Percentiles rank a stretch among this genome's conserved stretches.
phyloP scores from a whole-genome alignment of 2,329 filamentous ascomycete genomes.

The Penicillium palitans region DNA sequence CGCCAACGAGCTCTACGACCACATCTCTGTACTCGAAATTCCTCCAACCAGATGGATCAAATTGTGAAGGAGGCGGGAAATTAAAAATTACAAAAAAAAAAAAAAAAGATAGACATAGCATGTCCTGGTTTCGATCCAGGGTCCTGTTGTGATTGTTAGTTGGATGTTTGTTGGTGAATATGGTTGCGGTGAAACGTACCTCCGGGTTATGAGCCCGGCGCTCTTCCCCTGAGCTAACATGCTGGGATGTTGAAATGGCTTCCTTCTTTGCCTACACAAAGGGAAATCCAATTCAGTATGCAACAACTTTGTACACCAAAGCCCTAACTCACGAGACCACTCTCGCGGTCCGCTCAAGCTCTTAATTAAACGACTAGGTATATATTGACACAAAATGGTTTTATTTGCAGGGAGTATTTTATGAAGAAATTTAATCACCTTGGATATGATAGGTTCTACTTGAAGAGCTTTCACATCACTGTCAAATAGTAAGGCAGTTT shows the following conservation, averaged over 20 bases:
- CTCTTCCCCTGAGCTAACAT: conserved; percentile 50
- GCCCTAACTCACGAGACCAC: background rate
- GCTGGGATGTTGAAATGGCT: conserved; percentile 1
- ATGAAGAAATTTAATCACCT: background rate
- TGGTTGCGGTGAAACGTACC: conserved; percentile 20
- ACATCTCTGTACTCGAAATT: too few species aligned
- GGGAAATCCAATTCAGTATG: too few species aligned
- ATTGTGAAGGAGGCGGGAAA: too few species aligned
- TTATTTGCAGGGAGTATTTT: background rate
- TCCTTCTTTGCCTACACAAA: background rate
- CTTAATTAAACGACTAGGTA: background rate
- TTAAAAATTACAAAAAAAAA: background rate
- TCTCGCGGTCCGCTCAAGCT: background rate
- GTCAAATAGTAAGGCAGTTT: background rate
- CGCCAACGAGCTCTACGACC: too few species aligned
- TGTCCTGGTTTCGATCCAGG: conserved; percentile 7
- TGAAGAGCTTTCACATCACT: background rate
- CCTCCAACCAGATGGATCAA: too few species aligned
- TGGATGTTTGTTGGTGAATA: background rate
- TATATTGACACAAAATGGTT: background rate
- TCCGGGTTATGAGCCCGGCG: conserved; percentile 52
- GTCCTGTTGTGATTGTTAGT: background rate
- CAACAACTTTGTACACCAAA: background rate
- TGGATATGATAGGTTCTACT: background rate
- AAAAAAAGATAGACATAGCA: background rate